A percentile compares a stretch with the other conserved stretches of the same genome.
phyloP scores from a whole-genome alignment of 306 rosid species.

The Gastrolobium villosum region DNA sequence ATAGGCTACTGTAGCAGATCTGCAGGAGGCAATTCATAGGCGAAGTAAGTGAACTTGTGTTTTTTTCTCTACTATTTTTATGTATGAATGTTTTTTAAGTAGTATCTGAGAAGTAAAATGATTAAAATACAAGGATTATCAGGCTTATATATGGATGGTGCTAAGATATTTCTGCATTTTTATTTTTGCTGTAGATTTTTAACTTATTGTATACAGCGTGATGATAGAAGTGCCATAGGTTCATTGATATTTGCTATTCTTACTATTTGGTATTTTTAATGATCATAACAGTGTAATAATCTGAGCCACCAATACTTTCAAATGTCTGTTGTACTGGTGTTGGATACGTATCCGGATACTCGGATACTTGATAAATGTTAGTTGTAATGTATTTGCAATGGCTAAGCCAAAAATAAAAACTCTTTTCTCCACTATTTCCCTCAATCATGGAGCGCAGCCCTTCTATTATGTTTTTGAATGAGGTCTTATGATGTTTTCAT shows the following conservation, averaged over 20 bases:
- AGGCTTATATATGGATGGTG: constrained; percentile 2
- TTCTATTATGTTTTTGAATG: background rate
- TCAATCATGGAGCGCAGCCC: background rate
- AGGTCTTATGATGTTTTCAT: background rate
- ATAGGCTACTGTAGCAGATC: constrained; percentile 95
- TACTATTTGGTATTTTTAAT: constrained; percentile 6
- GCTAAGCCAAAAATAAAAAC: background rate
- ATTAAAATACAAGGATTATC: background rate
- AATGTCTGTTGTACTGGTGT: background rate
- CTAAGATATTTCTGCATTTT: constrained; percentile 20
- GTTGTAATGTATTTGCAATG: background rate
- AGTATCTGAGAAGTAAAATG: constrained; percentile 10
- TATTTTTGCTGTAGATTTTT: constrained; percentile 20
- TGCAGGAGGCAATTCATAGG: constrained; percentile 84
- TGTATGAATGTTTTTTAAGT: background rate
- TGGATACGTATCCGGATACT: background rate
- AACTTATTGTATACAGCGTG: background rate
- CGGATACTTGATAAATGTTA: background rate
- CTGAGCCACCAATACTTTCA: no score
- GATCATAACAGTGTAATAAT: background rate
- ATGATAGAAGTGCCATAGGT: constrained; percentile 2
- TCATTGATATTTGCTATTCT: constrained; percentile 31
- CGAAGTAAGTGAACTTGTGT: constrained; percentile 69
- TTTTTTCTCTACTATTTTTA: constrained; percentile 16
- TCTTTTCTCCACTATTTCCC: background rate